Percentiles rank a stretch among this genome's conserved stretches.
Evolutionary conservation across 345 rosid genomes (phyloP).

Genomic region (Acer campestre): DNA sequence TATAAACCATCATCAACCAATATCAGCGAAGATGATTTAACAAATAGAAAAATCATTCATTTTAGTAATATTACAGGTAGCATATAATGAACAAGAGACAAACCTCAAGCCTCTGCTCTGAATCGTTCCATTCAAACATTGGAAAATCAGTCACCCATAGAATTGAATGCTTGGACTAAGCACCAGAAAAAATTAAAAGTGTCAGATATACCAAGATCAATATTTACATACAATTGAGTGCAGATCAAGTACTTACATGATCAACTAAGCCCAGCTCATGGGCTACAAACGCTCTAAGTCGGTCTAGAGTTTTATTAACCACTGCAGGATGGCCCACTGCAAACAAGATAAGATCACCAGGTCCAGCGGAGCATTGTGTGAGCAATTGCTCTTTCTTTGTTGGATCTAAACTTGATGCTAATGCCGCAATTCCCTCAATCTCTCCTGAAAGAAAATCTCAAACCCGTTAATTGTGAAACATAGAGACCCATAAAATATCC

Average conservation of each 20-base stretch:
- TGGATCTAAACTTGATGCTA: conserved; percentile 72
- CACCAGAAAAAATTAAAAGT: conserved; percentile 17
- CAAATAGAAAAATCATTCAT: neutral
- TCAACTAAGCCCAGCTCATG: conserved; percentile 78
- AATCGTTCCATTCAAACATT: conserved; percentile 93
- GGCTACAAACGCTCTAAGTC: conserved; percentile 70
- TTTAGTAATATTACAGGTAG: neutral
- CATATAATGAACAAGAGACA: conserved; percentile 23
- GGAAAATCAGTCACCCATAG: conserved; percentile 99
- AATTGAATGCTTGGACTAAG: conserved; percentile 81
- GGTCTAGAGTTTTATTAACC: conserved; percentile 80
- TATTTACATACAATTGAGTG: conserved; percentile 16
- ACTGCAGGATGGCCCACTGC: conserved; percentile 76
- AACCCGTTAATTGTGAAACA: conserved; percentile 9
- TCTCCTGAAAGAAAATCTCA: conserved; percentile 36
- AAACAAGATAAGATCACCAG: conserved; percentile 91
- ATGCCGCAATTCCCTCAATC: conserved; percentile 80
- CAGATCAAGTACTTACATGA: conserved; percentile 50
- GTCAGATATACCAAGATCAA: neutral
- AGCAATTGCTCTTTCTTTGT: conserved; percentile 45
- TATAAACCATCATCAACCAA: neutral
- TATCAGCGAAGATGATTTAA: neutral
- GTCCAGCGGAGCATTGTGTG: conserved; percentile 64
- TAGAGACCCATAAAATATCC: conserved; percentile 7
- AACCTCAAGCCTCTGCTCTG: conserved; percentile 92